Percentiles rank a stretch among this genome's conserved stretches.
These are phyloP conservation scores for Ustilago nuda DNA, from an alignment of 1,284 basidiomycete genomes.

Conservation along the genomic window DNA sequence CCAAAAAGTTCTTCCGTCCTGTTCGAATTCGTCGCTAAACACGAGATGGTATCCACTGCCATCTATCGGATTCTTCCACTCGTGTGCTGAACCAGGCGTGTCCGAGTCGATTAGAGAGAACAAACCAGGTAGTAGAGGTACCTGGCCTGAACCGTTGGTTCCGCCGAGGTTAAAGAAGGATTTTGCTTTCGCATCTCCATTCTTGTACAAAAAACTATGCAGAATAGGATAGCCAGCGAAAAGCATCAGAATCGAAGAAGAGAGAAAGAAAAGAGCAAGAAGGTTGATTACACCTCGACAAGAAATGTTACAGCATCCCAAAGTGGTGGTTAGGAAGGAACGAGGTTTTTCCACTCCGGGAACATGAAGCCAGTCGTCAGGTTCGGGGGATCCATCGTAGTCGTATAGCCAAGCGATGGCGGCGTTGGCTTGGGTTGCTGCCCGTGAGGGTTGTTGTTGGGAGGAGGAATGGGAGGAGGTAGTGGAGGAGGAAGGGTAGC, in stretches of 20 bases:
- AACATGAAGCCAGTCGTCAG: slow-evolving; percentile 36
- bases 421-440: not conserved
- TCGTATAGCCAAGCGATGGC: slow-evolving; percentile 36
- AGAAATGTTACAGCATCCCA: slow-evolving; percentile 8
- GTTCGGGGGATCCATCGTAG: slow-evolving; percentile 28
- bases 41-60: slow-evolving; percentile 73
- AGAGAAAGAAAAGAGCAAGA: slow-evolving; percentile 20
- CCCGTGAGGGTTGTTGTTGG: not conserved
- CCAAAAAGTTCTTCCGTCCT: slow-evolving; percentile 75
- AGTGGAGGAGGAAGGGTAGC: not conserved
- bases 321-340: not conserved
- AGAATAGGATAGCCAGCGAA: slow-evolving; percentile 53
- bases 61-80: slow-evolving; percentile 30
- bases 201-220: slow-evolving; percentile 1
- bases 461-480: not conserved
- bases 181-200: not conserved
- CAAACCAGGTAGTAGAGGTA: slow-evolving; percentile 35
- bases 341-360: slow-evolving; percentile 11
- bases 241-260: slow-evolving; percentile 28
- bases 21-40: slow-evolving; percentile 78
- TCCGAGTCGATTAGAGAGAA: slow-evolving; percentile 44
- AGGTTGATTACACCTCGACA: slow-evolving; percentile 38
- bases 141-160: slow-evolving; percentile 66
- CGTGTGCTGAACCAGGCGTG: slow-evolving; percentile 22
- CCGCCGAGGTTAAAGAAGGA: slow-evolving; percentile 76